Base-by-base conservation (phyloP, 129 eudicot species). In the Sambucus nigra region DNA sequence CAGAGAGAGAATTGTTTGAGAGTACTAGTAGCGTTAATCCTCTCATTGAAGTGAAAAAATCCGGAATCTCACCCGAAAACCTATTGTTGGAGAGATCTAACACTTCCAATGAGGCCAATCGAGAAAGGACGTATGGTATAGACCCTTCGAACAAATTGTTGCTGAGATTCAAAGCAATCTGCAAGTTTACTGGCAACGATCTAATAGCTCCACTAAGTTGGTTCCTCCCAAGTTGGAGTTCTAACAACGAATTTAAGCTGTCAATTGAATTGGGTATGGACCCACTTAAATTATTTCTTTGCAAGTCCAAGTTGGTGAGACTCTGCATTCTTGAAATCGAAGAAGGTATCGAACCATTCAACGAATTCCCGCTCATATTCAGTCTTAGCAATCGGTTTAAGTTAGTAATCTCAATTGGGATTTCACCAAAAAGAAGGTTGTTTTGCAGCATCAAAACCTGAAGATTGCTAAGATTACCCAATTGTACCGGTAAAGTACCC, bases 41-140 rank as follows among this genome's bases (percentile, higher is more conserved):
- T 16, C 15, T 1, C 71, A 84, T 51, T 15, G 1, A 0, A 7
- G 57, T 1, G 3, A 89, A 26, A 31, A 55, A 85, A 1, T 5
- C 22, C 15, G 98, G 98, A 33, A 89, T 61, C 6, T 21, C 51
- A 15, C 95, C 95, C 1, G 67, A 46, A 60, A 89, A 85, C 23
- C 50, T 48, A 42, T 89, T 89, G 71, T 85, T 51, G 1, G 95
- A 89, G 33, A 84, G 83, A 69, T 89, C 98, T 76, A 89, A 71
- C 23, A 89, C 78, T 63, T 89, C 95, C 38, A 89, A 58, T 14
- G 22, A 28, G 1, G 3, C 26, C 59, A 85, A 64, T 22, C 41
- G 46, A 16, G 62, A 20, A 5, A 88, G 59, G 14, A 45, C 44
- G 24, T 13, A 1, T 5, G 98, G 98, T 52, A 91, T 71, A 0